These are phyloP conservation scores for Aspergillus transmontanensis DNA, from an alignment of 2,329 filamentous ascomycete genomes.

Conservation along the genomic window DNA sequence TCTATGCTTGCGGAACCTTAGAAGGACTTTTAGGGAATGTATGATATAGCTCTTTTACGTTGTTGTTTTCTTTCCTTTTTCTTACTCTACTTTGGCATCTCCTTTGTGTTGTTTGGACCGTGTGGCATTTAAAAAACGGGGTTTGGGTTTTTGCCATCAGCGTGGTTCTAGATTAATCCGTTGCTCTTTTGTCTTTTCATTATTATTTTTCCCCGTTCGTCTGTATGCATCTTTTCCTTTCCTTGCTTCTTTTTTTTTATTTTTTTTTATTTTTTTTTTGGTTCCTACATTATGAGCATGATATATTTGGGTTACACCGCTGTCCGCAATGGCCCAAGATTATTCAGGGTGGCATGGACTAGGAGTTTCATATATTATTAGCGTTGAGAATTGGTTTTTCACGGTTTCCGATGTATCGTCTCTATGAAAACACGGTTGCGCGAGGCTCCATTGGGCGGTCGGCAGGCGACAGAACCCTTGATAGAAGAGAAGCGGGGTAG, in stretches of 20 bases:
- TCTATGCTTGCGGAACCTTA: neutral
- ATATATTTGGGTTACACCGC: constrained; percentile 6
- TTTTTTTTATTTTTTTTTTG: neutral
- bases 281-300: constrained; percentile 4
- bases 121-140: constrained; percentile 15
- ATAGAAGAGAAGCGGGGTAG: constrained; percentile 10
- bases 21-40: constrained; percentile 12
- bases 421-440: neutral
- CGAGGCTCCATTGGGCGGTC: neutral
- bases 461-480: neutral
- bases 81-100: constrained; percentile 6
- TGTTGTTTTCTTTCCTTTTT: constrained; percentile 3
- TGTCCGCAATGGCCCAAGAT: neutral
- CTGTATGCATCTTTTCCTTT: neutral
- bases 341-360: constrained; percentile 1
- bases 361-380: constrained; percentile 1
- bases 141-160: constrained; percentile 12
- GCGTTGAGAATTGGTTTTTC: neutral
- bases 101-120: neutral
- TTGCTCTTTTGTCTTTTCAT: neutral
- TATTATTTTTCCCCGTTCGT: neutral
- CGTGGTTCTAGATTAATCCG: constrained; percentile 9
- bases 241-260: neutral
- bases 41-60: constrained; percentile 19
- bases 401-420: neutral